These are phyloP conservation scores for Spergularia azorica DNA, from an alignment of 179 eudicot genomes.

Conservation along the genomic window DNA sequence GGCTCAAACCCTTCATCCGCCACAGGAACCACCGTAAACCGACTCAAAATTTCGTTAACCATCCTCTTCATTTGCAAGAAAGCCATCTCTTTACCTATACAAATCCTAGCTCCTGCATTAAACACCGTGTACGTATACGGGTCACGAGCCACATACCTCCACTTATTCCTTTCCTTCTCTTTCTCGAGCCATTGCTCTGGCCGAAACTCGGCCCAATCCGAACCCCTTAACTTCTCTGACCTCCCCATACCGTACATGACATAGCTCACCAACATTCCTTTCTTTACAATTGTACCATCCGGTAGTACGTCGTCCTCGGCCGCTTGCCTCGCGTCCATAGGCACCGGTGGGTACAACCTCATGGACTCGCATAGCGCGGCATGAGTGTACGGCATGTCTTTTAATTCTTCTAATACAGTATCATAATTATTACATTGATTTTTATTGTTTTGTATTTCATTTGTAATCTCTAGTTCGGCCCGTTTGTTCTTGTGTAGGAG, in stretches of 20 bases:
- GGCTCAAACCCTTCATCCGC: constrained; percentile 51
- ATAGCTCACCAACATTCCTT: constrained; percentile 52
- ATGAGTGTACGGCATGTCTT: constrained; percentile 56
- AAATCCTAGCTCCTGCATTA: constrained; percentile 72
- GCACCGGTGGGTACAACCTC: constrained; percentile 73
- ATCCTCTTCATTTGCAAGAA: constrained; percentile 72
- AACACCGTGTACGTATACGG: constrained; percentile 59
- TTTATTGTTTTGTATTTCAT: constrained; percentile 41
- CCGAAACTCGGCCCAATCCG: constrained; percentile 48
- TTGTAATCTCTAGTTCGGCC: constrained; percentile 43
- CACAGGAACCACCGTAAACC: constrained; percentile 59
- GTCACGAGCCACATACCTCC: constrained; percentile 48
- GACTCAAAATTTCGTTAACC: constrained; percentile 43
- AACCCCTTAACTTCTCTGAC: constrained; percentile 57
- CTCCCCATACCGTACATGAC: constrained; percentile 72
- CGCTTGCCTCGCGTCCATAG: constrained; percentile 47
- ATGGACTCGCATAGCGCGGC: constrained; percentile 61
- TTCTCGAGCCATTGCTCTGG: constrained; percentile 55
- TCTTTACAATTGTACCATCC: constrained; percentile 52
- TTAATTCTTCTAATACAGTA: constrained; percentile 39
- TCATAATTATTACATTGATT: background rate
- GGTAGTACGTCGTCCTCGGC: constrained; percentile 49
- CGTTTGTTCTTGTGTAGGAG: constrained; percentile 34
- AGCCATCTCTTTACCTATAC: constrained; percentile 77
- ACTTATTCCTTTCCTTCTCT: constrained; percentile 10